These are phyloP conservation scores for Skeletonema costatum DNA, from an alignment of 108 stramenopile species.

Conservation along the genomic window DNA sequence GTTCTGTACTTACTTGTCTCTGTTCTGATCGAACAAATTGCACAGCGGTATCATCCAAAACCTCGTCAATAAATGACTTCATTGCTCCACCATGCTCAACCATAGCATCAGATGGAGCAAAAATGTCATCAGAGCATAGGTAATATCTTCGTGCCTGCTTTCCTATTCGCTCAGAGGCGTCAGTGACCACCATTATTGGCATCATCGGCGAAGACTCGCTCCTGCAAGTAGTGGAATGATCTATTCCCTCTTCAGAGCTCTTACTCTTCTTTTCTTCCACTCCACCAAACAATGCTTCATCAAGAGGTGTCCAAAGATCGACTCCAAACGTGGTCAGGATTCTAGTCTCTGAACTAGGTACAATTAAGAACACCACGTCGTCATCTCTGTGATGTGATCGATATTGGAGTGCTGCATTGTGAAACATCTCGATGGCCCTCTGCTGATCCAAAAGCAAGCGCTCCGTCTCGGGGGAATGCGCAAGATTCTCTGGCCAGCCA, in stretches of 20 bases:
- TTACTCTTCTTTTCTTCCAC: not conserved
- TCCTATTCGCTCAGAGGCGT: slow-evolving; percentile 37
- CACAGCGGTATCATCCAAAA: slow-evolving; percentile 35
- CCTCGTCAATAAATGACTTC: slow-evolving; percentile 39
- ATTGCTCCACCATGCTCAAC: slow-evolving; percentile 28
- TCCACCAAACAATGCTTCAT: slow-evolving; percentile 40
- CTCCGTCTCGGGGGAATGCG: slow-evolving; percentile 15
- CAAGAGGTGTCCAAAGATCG: slow-evolving; percentile 71
- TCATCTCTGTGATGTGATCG: slow-evolving; percentile 25
- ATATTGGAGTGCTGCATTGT: slow-evolving; percentile 42
- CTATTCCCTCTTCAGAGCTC: not conserved
- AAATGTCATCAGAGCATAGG: slow-evolving; percentile 44
- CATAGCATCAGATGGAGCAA: slow-evolving; percentile 8
- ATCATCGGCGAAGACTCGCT: slow-evolving; percentile 26
- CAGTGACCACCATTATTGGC: slow-evolving; percentile 60
- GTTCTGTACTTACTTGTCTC: not conserved
- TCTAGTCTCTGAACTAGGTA: slow-evolving; percentile 64
- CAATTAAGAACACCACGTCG: slow-evolving; percentile 63
- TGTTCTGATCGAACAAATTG: slow-evolving; percentile 33
- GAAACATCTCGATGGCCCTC: slow-evolving; percentile 48
- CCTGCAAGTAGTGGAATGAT: slow-evolving; percentile 1
- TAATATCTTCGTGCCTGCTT: slow-evolving; percentile 45
- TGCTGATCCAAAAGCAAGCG: slow-evolving; percentile 22
- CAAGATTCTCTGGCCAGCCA: slow-evolving; percentile 28
- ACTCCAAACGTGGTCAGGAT: slow-evolving; percentile 73